Conservation (phyloP, 495 filamentous ascomycete species). For the Bacidia gigantensis region DNA sequence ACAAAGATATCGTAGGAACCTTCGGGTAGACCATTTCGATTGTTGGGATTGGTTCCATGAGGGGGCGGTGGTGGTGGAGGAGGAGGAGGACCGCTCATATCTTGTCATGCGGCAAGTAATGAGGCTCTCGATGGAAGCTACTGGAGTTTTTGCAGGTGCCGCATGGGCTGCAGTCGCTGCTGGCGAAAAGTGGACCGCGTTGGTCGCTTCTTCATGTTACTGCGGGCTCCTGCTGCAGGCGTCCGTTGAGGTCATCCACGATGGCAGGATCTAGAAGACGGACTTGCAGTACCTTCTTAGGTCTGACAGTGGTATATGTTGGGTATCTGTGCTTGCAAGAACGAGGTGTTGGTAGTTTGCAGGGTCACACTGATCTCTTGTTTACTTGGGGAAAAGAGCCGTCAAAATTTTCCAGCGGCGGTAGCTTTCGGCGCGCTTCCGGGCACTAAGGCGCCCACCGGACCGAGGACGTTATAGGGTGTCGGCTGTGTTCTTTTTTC, state of each 20-base stretch:
- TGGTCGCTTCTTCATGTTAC: constrained; percentile 19
- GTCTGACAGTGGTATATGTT: too few species aligned
- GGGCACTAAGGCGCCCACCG: neutral
- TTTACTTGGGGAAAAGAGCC: neutral
- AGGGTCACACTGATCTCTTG: too few species aligned
- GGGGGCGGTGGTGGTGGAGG: constrained; percentile 49
- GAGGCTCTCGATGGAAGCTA: neutral
- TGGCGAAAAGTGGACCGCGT: constrained; percentile 12
- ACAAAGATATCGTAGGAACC: constrained; percentile 97
- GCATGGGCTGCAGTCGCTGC: constrained; percentile 6
- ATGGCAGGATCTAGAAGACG: neutral
- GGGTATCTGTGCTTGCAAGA: too few species aligned
- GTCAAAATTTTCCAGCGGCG: neutral
- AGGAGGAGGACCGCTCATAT: constrained; percentile 40
- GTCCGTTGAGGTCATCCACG: neutral
- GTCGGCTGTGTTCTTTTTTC: too few species aligned
- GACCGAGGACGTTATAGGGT: too few species aligned
- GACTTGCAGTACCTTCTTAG: too few species aligned
- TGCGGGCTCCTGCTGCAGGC: constrained; percentile 5
- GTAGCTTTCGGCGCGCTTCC: neutral
- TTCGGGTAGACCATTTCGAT: constrained; percentile 48
- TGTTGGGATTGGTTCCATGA: constrained; percentile 54
- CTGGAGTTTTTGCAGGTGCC: neutral
- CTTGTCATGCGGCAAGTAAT: neutral
- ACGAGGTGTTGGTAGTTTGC: too few species aligned